Conservation (phyloP, 768 basidiomycete genomes). For the Dentipellis sp. region DNA sequence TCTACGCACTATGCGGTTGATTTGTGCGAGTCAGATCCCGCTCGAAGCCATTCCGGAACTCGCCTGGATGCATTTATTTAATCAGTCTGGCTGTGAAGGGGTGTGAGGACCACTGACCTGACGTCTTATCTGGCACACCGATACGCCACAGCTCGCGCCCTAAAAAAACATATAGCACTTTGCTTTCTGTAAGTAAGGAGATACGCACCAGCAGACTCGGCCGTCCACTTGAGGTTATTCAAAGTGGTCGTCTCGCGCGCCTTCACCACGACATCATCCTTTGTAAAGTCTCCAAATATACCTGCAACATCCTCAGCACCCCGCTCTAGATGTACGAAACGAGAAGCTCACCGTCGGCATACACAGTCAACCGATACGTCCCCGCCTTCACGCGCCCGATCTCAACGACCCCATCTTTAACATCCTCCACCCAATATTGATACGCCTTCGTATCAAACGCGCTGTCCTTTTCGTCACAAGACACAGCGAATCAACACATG, state of each 20-base stretch:
- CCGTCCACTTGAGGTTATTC: neutral
- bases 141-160: conserved; percentile 21
- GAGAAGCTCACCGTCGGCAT: conserved; percentile 9
- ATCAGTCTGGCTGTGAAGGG: no score
- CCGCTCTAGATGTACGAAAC: neutral
- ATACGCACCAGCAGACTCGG: neutral
- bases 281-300: neutral
- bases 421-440: conserved; percentile 19
- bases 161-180: neutral
- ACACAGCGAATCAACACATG: neutral
- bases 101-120: neutral
- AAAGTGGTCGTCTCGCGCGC: neutral
- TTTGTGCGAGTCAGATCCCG: conserved; percentile 15
- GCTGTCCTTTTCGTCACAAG: conserved; percentile 12
- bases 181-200: no score
- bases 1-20: conserved; percentile 11
- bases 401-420: conserved; percentile 9
- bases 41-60: conserved; percentile 18
- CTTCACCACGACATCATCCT: neutral
- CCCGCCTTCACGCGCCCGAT: conserved; percentile 20
- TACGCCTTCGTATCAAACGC: conserved; percentile 15
- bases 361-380: conserved; percentile 19
- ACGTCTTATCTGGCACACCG: conserved; percentile 18
- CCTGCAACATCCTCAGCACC: neutral
- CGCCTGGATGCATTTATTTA: no score